phyloP scores from a whole-genome alignment of 2,329 filamentous ascomycete genomes.

The Trichoderma sp. region DNA sequence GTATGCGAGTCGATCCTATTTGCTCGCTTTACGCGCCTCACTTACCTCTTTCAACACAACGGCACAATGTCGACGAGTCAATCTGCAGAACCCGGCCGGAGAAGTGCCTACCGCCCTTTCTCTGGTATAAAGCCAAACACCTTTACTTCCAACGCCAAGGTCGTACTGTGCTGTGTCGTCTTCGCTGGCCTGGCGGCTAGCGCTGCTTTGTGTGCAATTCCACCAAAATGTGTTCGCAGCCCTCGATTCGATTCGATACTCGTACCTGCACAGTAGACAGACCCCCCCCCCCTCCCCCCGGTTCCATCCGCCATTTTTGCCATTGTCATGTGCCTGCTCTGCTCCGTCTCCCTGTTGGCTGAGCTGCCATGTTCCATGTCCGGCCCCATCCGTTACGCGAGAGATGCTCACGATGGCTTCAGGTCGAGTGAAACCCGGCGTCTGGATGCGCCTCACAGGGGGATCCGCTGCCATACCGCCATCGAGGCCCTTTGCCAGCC shows the following conservation, averaged over 20 bases:
- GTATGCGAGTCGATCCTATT: neutral
- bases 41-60: neutral
- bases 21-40: constrained; percentile 8
- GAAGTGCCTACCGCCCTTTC: neutral
- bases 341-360: neutral
- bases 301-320: neutral
- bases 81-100: neutral
- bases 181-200: neutral
- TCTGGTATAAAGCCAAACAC: neutral
- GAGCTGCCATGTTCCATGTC: neutral
- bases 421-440: neutral
- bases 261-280: too few species aligned
- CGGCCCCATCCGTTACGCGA: neutral
- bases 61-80: neutral
- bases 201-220: neutral
- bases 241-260: neutral
- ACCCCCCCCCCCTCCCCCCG: too few species aligned
- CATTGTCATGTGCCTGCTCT: neutral
- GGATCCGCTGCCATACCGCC: constrained; percentile 13
- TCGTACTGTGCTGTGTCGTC: neutral
- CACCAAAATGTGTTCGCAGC: constrained; percentile 12
- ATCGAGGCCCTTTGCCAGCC: neutral
- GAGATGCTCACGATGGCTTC: constrained; percentile 10
- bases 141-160: neutral
- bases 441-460: constrained; percentile 14